phyloP scores from a whole-genome alignment of 768 basidiomycete genomes.

The Rhizopogon rudus region DNA sequence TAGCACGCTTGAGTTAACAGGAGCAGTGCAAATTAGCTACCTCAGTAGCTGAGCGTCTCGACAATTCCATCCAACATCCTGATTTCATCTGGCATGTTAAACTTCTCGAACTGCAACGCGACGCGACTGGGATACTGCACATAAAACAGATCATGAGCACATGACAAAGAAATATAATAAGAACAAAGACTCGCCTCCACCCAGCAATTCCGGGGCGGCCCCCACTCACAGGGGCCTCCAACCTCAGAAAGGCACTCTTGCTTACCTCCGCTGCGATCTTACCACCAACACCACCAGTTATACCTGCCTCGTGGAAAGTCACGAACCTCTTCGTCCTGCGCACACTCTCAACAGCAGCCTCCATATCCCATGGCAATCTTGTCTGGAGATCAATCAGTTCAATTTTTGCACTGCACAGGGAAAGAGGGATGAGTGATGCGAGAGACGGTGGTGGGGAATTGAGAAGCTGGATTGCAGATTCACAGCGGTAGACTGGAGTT shows the following conservation, averaged over 20 bases:
- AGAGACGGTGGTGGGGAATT: slow-evolving; percentile 43
- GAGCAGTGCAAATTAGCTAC: background rate
- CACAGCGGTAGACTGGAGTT: slow-evolving; percentile 89
- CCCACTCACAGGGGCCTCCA: slow-evolving; percentile 85
- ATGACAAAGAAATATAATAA: background rate
- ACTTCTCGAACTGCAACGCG: slow-evolving; percentile 85
- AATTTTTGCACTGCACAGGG: slow-evolving; percentile 63
- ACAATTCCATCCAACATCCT: slow-evolving; percentile 79
- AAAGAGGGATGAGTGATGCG: slow-evolving; percentile 57
- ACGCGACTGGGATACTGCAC: slow-evolving; percentile 72
- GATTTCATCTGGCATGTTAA: slow-evolving; percentile 85
- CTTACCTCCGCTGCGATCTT: slow-evolving; percentile 92
- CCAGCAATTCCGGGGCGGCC: slow-evolving; percentile 88
- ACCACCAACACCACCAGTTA: slow-evolving; percentile 82
- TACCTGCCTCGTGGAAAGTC: slow-evolving; percentile 91
- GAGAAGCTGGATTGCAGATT: slow-evolving; percentile 75
- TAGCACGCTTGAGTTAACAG: background rate
- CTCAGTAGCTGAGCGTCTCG: slow-evolving; percentile 74
- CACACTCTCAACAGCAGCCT: no score
- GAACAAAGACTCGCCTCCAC: slow-evolving; percentile 77
- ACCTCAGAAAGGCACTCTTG: slow-evolving; percentile 80
- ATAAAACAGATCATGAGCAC: background rate
- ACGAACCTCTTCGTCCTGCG: slow-evolving; percentile 80
- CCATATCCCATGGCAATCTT: slow-evolving; percentile 87
- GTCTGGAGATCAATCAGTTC: slow-evolving; percentile 89